Evolutionary conservation across 306 rosid genomes (phyloP).

Genomic region (Gillenia trifoliata): DNA sequence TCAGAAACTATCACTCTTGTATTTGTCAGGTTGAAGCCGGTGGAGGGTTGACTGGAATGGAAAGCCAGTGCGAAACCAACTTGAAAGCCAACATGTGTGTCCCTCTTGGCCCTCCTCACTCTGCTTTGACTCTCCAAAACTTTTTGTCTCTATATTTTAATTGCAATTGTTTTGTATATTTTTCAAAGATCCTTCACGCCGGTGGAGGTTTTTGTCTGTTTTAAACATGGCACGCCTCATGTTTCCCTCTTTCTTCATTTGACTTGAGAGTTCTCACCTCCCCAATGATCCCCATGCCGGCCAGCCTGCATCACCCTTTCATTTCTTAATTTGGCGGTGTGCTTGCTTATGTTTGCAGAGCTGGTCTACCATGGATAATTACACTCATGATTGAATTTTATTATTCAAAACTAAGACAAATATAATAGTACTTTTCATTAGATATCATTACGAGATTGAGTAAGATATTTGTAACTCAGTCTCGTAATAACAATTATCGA

Average conservation of each 20-base stretch:
- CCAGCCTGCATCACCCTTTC: slow-evolving; percentile 2
- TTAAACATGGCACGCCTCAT: slow-evolving; percentile 14
- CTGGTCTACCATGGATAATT: background rate
- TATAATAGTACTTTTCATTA: background rate
- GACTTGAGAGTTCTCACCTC: slow-evolving; percentile 13
- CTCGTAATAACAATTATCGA: background rate
- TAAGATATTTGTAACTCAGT: background rate
- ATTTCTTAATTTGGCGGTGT: background rate
- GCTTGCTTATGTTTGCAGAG: background rate
- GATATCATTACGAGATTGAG: background rate
- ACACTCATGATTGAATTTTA: background rate
- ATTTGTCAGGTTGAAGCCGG: slow-evolving; percentile 8
- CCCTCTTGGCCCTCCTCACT: background rate
- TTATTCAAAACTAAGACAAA: background rate
- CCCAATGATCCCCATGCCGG: background rate
- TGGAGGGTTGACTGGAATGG: slow-evolving; percentile 8
- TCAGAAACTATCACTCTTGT: background rate
- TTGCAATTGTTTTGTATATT: background rate
- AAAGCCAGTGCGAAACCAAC: slow-evolving; percentile 1
- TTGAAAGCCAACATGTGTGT: background rate
- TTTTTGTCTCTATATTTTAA: background rate
- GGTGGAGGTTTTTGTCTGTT: slow-evolving; percentile 24
- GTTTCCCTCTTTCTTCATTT: slow-evolving; percentile 6
- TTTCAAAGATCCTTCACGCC: slow-evolving; percentile 10
- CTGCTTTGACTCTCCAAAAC: background rate